Evolutionary conservation across 2,329 filamentous ascomycete genomes (phyloP).

Genomic region (Sclerotinia trifoliorum): DNA sequence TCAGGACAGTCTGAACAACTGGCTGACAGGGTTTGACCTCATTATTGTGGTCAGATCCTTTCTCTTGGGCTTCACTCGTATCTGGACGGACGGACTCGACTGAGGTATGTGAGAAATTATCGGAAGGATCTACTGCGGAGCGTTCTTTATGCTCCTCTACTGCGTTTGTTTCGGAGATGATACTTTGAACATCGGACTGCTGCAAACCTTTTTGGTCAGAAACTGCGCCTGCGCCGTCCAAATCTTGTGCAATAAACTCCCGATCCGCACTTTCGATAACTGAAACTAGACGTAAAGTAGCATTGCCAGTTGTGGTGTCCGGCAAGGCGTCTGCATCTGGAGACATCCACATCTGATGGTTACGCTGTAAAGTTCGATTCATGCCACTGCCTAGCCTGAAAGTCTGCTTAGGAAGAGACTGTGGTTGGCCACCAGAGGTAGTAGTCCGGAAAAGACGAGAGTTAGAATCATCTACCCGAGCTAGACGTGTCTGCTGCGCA

Average conservation of each 20-base stretch:
- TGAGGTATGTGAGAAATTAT: not conserved
- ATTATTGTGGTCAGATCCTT: not conserved
- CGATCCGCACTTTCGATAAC: constrained; percentile 21
- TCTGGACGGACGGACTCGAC: not conserved
- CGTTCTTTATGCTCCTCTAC: not conserved
- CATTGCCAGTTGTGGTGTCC: constrained; percentile 41
- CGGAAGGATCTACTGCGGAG: not conserved
- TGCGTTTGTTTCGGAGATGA: not conserved
- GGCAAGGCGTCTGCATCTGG: constrained; percentile 58
- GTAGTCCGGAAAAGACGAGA: constrained; percentile 39
- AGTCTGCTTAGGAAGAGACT: constrained; percentile 41
- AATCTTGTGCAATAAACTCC: constrained; percentile 10
- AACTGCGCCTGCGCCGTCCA: not conserved
- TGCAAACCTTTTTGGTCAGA: not conserved
- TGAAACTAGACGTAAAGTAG: constrained; percentile 38
- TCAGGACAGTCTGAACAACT: constrained; percentile 26
- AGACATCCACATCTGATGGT: constrained; percentile 57
- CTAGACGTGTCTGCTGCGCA: constrained; percentile 40
- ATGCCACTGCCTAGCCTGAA: constrained; percentile 37
- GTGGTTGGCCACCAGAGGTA: constrained; percentile 36
- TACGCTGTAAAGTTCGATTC: constrained; percentile 39
- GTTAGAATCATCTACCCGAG: constrained; percentile 41
- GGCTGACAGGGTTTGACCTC: not conserved
- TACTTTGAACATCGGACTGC: not conserved
- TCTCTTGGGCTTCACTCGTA: not conserved